Base-by-base conservation (phyloP, 2,329 filamentous ascomycete genomes). In the Emmonsia crescens region DNA sequence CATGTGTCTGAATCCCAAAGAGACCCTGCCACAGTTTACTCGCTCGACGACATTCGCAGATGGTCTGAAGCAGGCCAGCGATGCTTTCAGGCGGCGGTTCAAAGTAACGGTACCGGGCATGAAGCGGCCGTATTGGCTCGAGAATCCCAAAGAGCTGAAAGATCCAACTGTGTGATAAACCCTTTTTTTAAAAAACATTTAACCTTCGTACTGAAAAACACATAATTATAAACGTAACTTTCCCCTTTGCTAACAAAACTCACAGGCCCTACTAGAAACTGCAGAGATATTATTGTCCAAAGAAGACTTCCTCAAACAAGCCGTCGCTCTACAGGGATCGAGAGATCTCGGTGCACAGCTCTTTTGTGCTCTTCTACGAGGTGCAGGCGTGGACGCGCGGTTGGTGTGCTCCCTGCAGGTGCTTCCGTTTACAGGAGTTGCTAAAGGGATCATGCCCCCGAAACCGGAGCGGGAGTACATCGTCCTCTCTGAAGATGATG, bases 391-490 rank as follows among this genome's bases (percentile, higher is more conserved):
- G 6, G 85, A 91, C 65, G 82, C 89, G 5, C 83, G 94, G 14
- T 80, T 99, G 4, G 89, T 97, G 0, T 96, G 91, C 73, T 99
- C 94, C 4, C 77, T 99, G 3, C 94, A 99, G 67, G 85, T 87
- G 1, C 79, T 99, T 0, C 82, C 89, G 0, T 92, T 92, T 66
- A 78, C 80, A 2, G 81, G 76, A 2, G 73, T 74, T 14, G 73
- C 75, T 2, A 75, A 80, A 71, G 72, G 73, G 61, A 65, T 75
- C 62, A 75, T 77, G 33, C 74, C 80, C 12, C 70, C 69, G 58
- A 77, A 80, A 69, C 68, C 73, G 16, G 66, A 71, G 33, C 65
- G 68, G 21, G 65, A 70, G 57, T 76, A 68, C 66, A 78, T 74
- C 62, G 71, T 72, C 6, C 63, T 75, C 54, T 73, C 74, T 1